Percentiles rank a stretch among this genome's conserved stretches.
Conservation (phyloP, 2,329 filamentous ascomycete genomes). For the Aspergillus sp. region DNA sequence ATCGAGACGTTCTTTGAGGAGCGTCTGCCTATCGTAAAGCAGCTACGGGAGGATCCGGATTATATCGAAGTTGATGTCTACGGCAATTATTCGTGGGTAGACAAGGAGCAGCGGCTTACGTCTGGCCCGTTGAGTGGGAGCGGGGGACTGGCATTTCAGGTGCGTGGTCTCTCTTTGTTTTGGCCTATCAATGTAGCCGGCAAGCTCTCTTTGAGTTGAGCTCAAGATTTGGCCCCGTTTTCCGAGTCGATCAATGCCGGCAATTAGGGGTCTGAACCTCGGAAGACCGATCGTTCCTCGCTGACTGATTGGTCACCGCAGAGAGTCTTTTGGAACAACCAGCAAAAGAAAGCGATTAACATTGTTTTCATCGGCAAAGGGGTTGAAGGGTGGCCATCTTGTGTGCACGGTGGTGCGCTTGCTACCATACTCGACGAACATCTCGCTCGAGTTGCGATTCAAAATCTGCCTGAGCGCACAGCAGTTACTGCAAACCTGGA, state of each 20-base stretch:
- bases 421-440: constrained; percentile 73
- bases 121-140: constrained; percentile 46
- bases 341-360: constrained; percentile 61
- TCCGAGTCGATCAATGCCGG: constrained; percentile 1
- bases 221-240: neutral
- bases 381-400: constrained; percentile 70
- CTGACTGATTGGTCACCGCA: constrained; percentile 46
- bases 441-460: constrained; percentile 65
- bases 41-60: constrained; percentile 43
- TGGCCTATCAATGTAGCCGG: neutral
- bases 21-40: constrained; percentile 41
- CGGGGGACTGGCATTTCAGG: constrained; percentile 47
- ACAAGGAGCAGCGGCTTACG: constrained; percentile 42
- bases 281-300: neutral
- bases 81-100: constrained; percentile 39
- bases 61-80: constrained; percentile 47
- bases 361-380: constrained; percentile 72
- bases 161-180: constrained; percentile 27
- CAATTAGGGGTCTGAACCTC: neutral
- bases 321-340: constrained; percentile 66
- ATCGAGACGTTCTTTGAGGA: constrained; percentile 40
- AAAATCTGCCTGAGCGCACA: constrained; percentile 52
- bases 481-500: constrained; percentile 63
- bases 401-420: constrained; percentile 72
- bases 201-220: neutral